Conservation (phyloP, 306 rosid genomes). For the Vachellia pachyceras region DNA sequence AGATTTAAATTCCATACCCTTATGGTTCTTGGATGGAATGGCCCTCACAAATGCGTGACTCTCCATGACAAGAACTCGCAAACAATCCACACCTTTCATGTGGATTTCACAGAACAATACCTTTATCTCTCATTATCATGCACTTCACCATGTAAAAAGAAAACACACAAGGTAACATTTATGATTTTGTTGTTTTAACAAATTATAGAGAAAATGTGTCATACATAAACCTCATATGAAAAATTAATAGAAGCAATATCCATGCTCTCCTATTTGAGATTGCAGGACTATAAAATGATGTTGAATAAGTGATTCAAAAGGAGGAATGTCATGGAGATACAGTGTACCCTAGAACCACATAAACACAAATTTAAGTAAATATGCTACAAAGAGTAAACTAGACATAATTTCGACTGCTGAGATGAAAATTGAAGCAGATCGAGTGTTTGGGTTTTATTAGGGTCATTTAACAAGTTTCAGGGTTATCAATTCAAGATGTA, state of each 20-base stretch:
- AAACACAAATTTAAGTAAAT: constrained; percentile 1
- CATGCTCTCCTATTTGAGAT: neutral
- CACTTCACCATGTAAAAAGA: constrained; percentile 21
- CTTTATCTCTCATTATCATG: constrained; percentile 31
- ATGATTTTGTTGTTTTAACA: neutral
- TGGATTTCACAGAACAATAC: constrained; percentile 60
- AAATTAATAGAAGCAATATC: neutral
- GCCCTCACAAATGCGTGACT: constrained; percentile 47
- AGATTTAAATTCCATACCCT: constrained; percentile 89
- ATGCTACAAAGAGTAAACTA: neutral
- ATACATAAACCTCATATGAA: neutral
- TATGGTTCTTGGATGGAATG: constrained; percentile 68
- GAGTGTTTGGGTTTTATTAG: no score
- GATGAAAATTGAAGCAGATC: no score
- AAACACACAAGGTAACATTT: constrained; percentile 16
- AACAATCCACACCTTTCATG: constrained; percentile 56
- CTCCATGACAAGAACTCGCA: constrained; percentile 54
- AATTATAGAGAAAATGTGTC: constrained; percentile 2
- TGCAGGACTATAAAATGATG: constrained; percentile 5
- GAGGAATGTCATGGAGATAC: neutral
- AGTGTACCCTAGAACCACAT: neutral
- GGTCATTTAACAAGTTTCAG: neutral
- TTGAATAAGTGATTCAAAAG: constrained; percentile 12
- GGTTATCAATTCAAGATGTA: neutral
- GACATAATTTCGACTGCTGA: neutral